Base-by-base conservation (phyloP, 106 monocot genomes). In the Dendrobium huoshanense region DNA sequence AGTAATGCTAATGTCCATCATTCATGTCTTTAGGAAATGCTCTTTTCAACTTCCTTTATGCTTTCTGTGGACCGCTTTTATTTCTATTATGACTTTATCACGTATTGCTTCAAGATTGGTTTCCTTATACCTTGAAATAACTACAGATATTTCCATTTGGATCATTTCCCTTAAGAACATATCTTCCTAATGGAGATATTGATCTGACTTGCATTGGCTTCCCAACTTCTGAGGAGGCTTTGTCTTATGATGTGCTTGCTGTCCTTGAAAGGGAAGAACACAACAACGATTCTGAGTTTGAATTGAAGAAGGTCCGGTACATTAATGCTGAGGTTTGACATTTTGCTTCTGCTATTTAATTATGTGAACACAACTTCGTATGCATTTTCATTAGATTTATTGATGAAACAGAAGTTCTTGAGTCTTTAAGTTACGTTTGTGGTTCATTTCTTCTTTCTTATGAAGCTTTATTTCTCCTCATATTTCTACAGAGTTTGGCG, bases 111-210 rank as follows among this genome's bases (percentile, higher is more conserved):
- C 5, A 43, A 31, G 43, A 3, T 61, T 49, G 54, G 48, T 79
- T 74, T 74, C 18, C 20, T 74, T 5, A 74, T 29, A 51, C 18
- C 49, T 77, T 70, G 70, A 73, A 45, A 47, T 55, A 22, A 85
- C 44, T 10, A 44, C 82, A 97, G 96, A 86, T 92, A 29, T 87
- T 86, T 77, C 90, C 94, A 75, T 97, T 92, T 86, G 96, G 96
- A 77, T 97, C 96, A 42, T 94, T 94, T n/a, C 96, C 96, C 37
- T 76, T 97, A 22, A 97, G 90, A 81, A 92, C 96, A 22, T 97
- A 97, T 88, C 96, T 97, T 84, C 94, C 96, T 75, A 94, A 97
- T 87, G 97, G 97, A 77, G 97, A 97, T 85, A 94, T 97, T 79
- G 97, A 97, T 79, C 80, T 97, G 44, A 97, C 92, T 49, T 88